Evolutionary conservation across 2,329 filamentous ascomycete genomes (phyloP).

Genomic region (Penicillium vulpinum): DNA sequence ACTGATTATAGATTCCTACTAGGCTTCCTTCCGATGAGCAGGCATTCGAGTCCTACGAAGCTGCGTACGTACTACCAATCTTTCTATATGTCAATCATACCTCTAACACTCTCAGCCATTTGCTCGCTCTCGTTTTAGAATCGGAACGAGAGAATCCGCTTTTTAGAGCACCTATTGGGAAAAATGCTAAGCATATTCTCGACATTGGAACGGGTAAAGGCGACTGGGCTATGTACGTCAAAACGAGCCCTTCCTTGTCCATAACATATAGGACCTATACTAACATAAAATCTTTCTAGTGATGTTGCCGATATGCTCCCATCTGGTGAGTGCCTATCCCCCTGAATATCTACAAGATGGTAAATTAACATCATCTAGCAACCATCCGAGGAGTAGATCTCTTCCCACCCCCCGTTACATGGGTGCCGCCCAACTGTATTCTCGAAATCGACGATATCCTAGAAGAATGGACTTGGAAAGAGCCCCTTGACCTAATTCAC

Average conservation of each 20-base stretch:
- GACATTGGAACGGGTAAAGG: slow-evolving; percentile 19
- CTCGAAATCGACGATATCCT: slow-evolving; percentile 3
- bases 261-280: not conserved
- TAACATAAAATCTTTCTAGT: not conserved
- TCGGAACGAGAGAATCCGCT: slow-evolving; percentile 15
- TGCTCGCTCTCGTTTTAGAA: slow-evolving; percentile 15
- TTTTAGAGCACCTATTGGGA: slow-evolving; percentile 12
- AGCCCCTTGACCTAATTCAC: not conserved
- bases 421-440: slow-evolving; percentile 5
- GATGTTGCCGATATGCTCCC: slow-evolving; percentile 8
- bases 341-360: not conserved
- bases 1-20: not conserved
- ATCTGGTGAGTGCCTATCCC: not conserved
- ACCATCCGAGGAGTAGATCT: slow-evolving; percentile 5
- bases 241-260: no score
- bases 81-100: not conserved
- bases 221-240: slow-evolving; percentile 5
- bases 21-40: slow-evolving; percentile 19
- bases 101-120: slow-evolving; percentile 7
- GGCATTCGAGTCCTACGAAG: slow-evolving; percentile 21
- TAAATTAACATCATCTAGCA: not conserved
- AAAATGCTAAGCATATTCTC: slow-evolving; percentile 10
- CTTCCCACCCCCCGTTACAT: slow-evolving; percentile 2
- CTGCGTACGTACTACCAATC: slow-evolving; percentile 6
- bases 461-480: slow-evolving; percentile 5